A percentile compares a stretch with the other conserved stretches of the same genome.
These are phyloP conservation scores for Lactarius akahatsu DNA, from an alignment of 768 basidiomycete species.

Conservation along the genomic window DNA sequence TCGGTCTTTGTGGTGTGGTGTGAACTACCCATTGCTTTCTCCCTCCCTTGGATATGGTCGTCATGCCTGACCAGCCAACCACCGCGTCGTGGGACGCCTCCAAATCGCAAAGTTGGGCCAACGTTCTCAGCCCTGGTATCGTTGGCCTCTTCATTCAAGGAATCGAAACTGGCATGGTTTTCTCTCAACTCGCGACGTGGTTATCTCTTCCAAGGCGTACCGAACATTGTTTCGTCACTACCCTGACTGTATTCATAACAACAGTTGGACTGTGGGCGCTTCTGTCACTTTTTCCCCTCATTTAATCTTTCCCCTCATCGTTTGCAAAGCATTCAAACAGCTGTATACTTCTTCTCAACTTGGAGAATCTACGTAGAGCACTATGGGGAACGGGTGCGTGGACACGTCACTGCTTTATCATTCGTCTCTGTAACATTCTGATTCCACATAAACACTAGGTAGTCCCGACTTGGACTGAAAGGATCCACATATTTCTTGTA, in stretches of 20 bases:
- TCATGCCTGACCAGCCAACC: background rate
- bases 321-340: slow-evolving; percentile 5
- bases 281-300: background rate
- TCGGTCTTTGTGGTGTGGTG: background rate
- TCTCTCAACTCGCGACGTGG: slow-evolving; percentile 8
- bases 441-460: background rate
- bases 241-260: slow-evolving; percentile 10
- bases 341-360: slow-evolving; percentile 1
- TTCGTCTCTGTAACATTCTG: background rate
- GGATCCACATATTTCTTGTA: slow-evolving; percentile 4
- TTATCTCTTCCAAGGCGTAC: background rate
- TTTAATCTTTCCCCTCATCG: slow-evolving; percentile 1
- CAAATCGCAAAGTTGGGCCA: background rate
- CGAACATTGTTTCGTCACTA: background rate
- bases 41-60: background rate
- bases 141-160: slow-evolving; percentile 22
- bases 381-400: slow-evolving; percentile 3
- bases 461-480: background rate
- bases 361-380: slow-evolving; percentile 6
- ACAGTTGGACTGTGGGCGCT: slow-evolving; percentile 6
- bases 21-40: background rate
- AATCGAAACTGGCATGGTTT: slow-evolving; percentile 8
- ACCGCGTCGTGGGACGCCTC: too few relatives aligned
- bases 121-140: background rate
- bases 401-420: background rate